Evolutionary conservation across 192 early-diverging fungal species (phyloP).

Genomic region (Backusella parvicylindrica): DNA sequence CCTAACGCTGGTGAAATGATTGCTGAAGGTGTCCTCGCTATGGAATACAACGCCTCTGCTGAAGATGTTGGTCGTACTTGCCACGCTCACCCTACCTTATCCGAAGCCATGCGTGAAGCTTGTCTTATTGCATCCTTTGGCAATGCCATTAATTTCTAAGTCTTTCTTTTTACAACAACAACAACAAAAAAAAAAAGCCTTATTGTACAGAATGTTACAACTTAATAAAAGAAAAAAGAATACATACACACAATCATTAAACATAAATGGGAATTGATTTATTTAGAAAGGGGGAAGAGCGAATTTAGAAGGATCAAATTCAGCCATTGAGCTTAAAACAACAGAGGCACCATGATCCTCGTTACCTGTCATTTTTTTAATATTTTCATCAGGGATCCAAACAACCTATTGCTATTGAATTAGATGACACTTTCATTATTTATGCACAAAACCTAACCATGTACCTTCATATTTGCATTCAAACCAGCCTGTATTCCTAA

Average conservation of each 20-base stretch:
- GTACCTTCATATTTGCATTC: conserved; percentile 75
- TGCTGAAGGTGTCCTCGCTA: conserved; percentile 93
- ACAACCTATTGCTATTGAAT: conserved; percentile 45
- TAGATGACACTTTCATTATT: neutral
- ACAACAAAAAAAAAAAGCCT: neutral
- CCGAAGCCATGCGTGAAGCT: conserved; percentile 98
- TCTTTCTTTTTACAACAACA: neutral
- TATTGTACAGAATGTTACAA: conserved; percentile 5
- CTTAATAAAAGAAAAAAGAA: neutral
- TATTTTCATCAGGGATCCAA: conserved; percentile 84
- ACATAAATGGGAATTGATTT: neutral
- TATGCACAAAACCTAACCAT: neutral
- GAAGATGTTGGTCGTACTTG: conserved; percentile 98
- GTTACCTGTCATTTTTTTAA: conserved; percentile 38
- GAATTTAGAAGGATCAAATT: conserved; percentile 56
- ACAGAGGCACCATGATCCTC: conserved; percentile 51
- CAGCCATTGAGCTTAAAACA: conserved; percentile 56
- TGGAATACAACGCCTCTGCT: conserved; percentile 95
- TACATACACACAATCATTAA: neutral
- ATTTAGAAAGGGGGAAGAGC: neutral
- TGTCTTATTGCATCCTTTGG: conserved; percentile 81
- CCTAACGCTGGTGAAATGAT: conserved; percentile 99
- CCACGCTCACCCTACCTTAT: conserved; percentile 95
- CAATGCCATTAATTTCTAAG: conserved; percentile 77
- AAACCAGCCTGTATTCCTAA: conserved; percentile 81